Evolutionary conservation across 441 rosid species (phyloP), one percentile per base, ranked within the genome.

Genomic region (Erodium texanum): DNA sequence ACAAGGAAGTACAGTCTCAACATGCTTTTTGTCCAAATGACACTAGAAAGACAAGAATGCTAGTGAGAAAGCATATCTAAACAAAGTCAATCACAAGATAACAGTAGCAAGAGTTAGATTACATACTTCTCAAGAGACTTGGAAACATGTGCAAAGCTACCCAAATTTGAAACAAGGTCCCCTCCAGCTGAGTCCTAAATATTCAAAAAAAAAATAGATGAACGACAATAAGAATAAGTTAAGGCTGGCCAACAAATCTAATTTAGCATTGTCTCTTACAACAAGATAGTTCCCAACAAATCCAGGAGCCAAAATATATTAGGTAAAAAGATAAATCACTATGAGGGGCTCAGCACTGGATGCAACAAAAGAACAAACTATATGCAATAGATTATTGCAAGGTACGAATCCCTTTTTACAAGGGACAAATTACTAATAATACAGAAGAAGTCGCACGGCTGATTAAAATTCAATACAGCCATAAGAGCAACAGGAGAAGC

Each of bases 1-100:
- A 95, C 86, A 64, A 95, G 98, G 75, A 82, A 90, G 79, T 73
- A 87, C 83, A 95, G 78, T 78, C 99, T 92, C 85, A 79, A 75
- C 98, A 92, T 89, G 83, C 95, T 89, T 77, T 65, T 80, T 38
- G 99, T 95, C 89, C 92, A 83, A 64, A 85, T 81, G 73, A 95
- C 84, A 72, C 88, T 86, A 86, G 68, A 85, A 67, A 36, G 74
- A 70, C 54, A 70, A 62, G 1, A n/a, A 2, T 16, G 66, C 56
- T 36, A 67, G 68, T 77, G 12, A 78, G 73, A 76, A 14, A 71
- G 45, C 62, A 54, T 63, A 45, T 74, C 68, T 59, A 22, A 15
- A 63, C 66, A 77, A 54, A 73, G 18, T 65, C 6, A 74, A 74
- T 52, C 41, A 66, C 12, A 56, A 68, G 3, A 8, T 12, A 65